Evolutionary conservation across 2,329 filamentous ascomycete species (phyloP), one percentile per base, ranked within the genome.

Genomic region (Ceratocystis smalleyi): DNA sequence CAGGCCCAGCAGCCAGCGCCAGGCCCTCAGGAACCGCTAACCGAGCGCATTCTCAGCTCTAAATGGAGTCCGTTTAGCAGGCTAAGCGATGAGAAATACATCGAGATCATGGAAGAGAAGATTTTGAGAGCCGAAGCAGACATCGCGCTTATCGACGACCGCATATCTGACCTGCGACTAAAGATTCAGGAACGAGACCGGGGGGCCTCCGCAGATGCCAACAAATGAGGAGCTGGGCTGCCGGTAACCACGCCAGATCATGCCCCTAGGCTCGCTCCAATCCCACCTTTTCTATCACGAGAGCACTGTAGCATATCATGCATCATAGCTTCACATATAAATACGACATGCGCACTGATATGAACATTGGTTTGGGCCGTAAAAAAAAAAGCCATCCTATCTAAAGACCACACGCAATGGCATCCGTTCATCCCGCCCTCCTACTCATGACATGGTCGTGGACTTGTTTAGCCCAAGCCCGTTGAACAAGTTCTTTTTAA

Each of bases 61-160:
- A 85, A 81, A 70, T 89, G 85, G 82, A 87, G 84, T 68, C 88
- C 88, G 0, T 77, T 94, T 67, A 86, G 80, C 69, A 80, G 81
- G 12, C 75, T 94, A 30, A 83, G 83, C 0, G 85, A 94, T 69
- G 79, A 86, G 30, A 84, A 94, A 69, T 94, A 94, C 70, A 80
- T 81, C 66, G 75, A 79, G 0, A 83, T 90, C 75, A 77, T 94
- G 70, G 77, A 79, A 35, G 87, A 91, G 72, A 89, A 86, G 74
- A 75, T 90, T 49, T 72, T 92, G 30, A 80, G 78, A 67, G 75
- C 92, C 2, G 86, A 94, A 68, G 87, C 83, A 0, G 87, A 92
- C 67, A 90, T 94, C 72, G 84, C 88, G 0, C 73, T 94, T 4
- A 78, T 92, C 43, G 88, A 94, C 70, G 89, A 92, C 63, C 84